Evolutionary conservation across 2,329 filamentous ascomycete genomes (phyloP).

Genomic region (Colletotrichum falcatum): DNA sequence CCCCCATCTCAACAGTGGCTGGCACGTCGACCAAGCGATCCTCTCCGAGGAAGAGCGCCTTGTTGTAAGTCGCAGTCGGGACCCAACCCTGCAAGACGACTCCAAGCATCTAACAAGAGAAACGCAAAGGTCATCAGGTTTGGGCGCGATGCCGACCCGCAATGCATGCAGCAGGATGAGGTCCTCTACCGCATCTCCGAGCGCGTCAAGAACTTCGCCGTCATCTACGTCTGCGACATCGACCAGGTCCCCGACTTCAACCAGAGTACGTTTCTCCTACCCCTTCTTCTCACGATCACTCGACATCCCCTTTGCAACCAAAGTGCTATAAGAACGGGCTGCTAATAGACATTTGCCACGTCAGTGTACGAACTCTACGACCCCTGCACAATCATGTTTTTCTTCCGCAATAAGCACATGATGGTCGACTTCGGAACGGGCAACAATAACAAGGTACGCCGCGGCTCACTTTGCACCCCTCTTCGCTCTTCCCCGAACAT

Average conservation of each 20-base stretch:
- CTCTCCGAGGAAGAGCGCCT: conserved; percentile 87
- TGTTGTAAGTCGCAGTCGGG: conserved; percentile 81
- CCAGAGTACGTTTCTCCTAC: conserved; percentile 63
- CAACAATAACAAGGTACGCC: conserved; percentile 97
- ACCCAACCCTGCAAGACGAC: conserved; percentile 53
- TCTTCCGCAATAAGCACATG: conserved; percentile 99
- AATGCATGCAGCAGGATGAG: conserved; percentile 84
- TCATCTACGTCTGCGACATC: conserved; percentile 94
- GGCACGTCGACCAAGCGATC: conserved; percentile 76
- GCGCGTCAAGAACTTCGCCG: conserved; percentile 91
- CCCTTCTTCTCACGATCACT: conserved; percentile 4
- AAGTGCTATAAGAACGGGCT: background rate
- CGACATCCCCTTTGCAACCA: background rate
- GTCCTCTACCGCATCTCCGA: conserved; percentile 95
- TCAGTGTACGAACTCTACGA: conserved; percentile 76
- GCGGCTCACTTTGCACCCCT: conserved; percentile 70
- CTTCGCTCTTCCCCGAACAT: background rate
- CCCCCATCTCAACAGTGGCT: conserved; percentile 89
- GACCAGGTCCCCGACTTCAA: conserved; percentile 94
- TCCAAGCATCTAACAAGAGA: background rate
- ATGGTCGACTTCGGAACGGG: conserved; percentile 98
- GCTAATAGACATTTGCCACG: background rate
- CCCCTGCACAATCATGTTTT: conserved; percentile 94
- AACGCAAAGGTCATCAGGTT: conserved; percentile 13
- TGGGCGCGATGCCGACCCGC: conserved; percentile 82